Evolutionary conservation across 2,329 filamentous ascomycete genomes (phyloP), one percentile per base, ranked within the genome.

Genomic region (Microdochium bolleyi): DNA sequence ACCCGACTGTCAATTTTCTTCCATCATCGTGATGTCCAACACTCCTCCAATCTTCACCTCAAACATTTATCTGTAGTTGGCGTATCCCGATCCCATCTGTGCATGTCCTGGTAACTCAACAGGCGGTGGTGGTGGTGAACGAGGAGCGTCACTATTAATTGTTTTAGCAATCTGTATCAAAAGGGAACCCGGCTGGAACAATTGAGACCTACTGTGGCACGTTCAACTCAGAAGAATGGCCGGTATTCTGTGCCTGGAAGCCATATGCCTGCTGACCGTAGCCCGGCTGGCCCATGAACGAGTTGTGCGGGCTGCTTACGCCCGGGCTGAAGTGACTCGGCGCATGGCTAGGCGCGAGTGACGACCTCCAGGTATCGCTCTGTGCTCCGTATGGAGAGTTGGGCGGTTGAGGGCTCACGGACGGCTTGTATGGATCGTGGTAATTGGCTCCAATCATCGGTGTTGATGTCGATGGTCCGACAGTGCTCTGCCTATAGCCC

Each of bases 401-500:
- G 4, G 34, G 51, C 46, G 56, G 52, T 4, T 53, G 51, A 9
- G 58, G 53, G 49, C 57, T 60, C 51, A 56, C 59, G 3, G 51
- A 48, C 2, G 30, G 44, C n/a, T 53, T 38, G 49, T 41, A 41
- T 5, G 7, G 4, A 19, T 57, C 53, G 32, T 51, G 50, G 54
- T 60, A 65, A 30, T 60, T 60, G 13, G 58, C 56, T 51, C 68
- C 67, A 32, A 60, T 56, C 57, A 69, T 62, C 2, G 55, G 52
- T 51, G 64, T 51, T 56, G 58, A 52, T n/a, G 54, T 11, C n/a
- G 54, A 38, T 32, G 19, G 32, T 37, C 41, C 24, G 19, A 56
- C 30, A 7, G 54, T 56, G 53, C 61, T 63, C 54, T 57, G 62
- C 49, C 62, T 62, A 53, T 71, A 72, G 1, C 67, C 64, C 49